Base-by-base conservation (phyloP, 495 filamentous ascomycete species). In the Neurospora sp. region DNA sequence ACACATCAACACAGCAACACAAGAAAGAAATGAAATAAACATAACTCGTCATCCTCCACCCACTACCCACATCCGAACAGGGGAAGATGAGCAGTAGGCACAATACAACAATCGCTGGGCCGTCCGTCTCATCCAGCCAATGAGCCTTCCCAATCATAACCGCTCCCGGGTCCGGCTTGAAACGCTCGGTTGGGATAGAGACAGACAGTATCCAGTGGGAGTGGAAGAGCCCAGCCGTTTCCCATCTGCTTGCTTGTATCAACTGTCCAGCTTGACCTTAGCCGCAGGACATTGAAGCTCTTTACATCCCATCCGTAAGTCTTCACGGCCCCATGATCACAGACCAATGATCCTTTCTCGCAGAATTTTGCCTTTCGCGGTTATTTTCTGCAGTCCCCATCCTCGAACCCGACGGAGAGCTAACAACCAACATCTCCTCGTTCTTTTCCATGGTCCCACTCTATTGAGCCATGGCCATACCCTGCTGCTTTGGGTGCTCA, bases 381-480 rank as follows among this genome's bases (percentile, higher is more conserved):
- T 28, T 5, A 11, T 28, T 28, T 54, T 10, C 21, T 28, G 45
- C 4, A 13, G 45, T 54, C 11, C 11, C 10, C 45, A 7, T 28
- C 4, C 21, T 4, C 4, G 39, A 39, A 39, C 39, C 39, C 39
- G 39, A 13, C 11, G 13, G 39, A 39, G 39, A 15, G 39, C 11
- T 39, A 5, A 39, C 10, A 39, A 4, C 39, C 39, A 15, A 39
- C 39, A 5, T 15, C 39, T 39, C 39, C 39, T 15, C 39, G 13
- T 40, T 11, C 13, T 40, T 3, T 17, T 15, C 1, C 48, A 59
- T 71, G 19, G 15, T 1, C 31, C 0, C 15, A 28, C 24, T 39
- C 70, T 71, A 75, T 15, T 75, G 74, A 19, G 74, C 72, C 71
- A 71, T 71, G 43, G 73, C 69, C 45, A 66, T 72, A n/a, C 66